phyloP scores from a whole-genome alignment of 176 grass and related monocot genomes.

The Carex parvula region DNA sequence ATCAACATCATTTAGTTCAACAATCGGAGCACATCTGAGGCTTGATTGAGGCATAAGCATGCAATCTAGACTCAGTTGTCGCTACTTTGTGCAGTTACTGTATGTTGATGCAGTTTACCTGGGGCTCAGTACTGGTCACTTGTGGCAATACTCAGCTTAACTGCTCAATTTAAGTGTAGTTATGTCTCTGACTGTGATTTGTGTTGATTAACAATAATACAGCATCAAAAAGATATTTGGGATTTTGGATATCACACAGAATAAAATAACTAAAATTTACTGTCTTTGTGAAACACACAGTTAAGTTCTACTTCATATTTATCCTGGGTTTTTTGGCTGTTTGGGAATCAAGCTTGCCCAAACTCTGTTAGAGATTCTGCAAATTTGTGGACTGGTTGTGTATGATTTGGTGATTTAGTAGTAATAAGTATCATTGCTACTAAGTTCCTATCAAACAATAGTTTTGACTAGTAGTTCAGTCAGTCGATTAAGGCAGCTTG shows the following conservation, averaged over 20 bases:
- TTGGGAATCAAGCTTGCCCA: neutral
- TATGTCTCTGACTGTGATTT: neutral
- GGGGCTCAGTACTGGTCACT: neutral
- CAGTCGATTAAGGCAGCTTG: neutral
- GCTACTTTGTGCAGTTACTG: neutral
- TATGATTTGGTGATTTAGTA: neutral
- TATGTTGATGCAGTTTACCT: neutral
- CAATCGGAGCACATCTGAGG: neutral
- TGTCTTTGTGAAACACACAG: neutral
- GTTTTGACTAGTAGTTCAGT: neutral
- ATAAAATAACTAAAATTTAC: neutral
- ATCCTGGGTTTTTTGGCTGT: neutral
- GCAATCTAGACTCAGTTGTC: neutral
- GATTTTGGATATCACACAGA: neutral
- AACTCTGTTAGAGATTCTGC: neutral
- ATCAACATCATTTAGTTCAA: neutral
- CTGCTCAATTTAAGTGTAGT: neutral
- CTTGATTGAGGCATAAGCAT: neutral
- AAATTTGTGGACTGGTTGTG: neutral
- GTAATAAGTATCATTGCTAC: neutral
- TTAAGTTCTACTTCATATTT: neutral
- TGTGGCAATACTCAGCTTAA: neutral
- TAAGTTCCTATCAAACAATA: neutral
- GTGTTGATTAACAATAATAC: neutral
- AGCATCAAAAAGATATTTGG: neutral